Base-by-base conservation (phyloP, 768 basidiomycete species). In the Boletus huronensis region DNA sequence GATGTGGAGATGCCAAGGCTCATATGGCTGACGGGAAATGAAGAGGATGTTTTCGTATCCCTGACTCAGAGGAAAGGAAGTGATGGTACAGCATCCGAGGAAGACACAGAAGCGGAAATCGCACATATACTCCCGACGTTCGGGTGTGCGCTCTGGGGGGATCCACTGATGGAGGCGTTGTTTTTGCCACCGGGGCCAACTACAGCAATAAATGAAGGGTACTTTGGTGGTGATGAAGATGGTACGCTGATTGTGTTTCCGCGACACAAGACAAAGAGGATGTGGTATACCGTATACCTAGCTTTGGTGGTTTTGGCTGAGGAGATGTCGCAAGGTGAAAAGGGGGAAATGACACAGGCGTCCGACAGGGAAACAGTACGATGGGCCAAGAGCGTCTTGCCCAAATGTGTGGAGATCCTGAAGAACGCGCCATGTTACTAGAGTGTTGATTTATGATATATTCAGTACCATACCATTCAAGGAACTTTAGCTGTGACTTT, bases 281-380 rank as follows among this genome's bases (percentile, higher is more conserved):
- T 84, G 45, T 91, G 88, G 89, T 90, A 90, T 65, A 82, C 82
- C 31, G 62, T 89, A 6, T 89, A 85, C 65, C 63, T 86, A 54
- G 82, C 84, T 13, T 55, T 79, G 46, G 61, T 84, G 11, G 68
- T 85, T 2, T 71, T 85, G 49, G 67, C 85, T 45, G 72, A 72
- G 25, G 79, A 78, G 58, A 67, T 52, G 34, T 52, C 57, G 32
- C 53, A 28, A 36, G 52, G 23, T n/a, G 41, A 57, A 39, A 54
- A 43, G 26, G 60, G 45, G 31, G 61, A 61, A 28, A 61, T 52
- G 47, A 62, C 65, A 41, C 71, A 65, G 51, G 58, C 5, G 19
- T 6, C 54, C 0, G 26, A 19, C 10, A 57, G 48, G 41, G 65
- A 71, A 52, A 73, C 66, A 48, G 57, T 65, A 45, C 54, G 59